Evolutionary conservation across 2,329 filamentous ascomycete genomes (phyloP), one percentile per base, ranked within the genome.

Genomic region (Hymenoscyphus occultus): DNA sequence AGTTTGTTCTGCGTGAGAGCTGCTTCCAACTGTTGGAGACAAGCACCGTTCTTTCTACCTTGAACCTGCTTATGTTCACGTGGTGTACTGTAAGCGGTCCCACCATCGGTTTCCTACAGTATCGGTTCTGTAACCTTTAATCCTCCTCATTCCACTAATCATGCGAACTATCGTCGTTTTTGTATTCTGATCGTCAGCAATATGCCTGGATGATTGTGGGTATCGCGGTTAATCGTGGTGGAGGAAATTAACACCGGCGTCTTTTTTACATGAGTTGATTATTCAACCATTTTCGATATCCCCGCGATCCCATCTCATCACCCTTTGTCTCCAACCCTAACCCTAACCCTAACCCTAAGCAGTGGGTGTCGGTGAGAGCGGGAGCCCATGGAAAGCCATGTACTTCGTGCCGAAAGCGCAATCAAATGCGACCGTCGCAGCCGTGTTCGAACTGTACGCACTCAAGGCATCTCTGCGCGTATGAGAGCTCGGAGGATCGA

Each of bases 381-480:
- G 58, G 31, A 67, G 65, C 19, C 70, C 70, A 22, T 71, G 70
- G 28, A 28, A 28, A n/a, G n/a, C n/a, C n/a, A n/a, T n/a, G 1
- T 59, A 59, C 64, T 13, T 57, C 19, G 3, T 71, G 70, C 63
- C 67, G 70, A 40, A 68, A 65, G 61, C 57, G 89, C 68, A 92
- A 85, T 92, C 42, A 87, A 86, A 67, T 92, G 90, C 76, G 87
- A 91, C 76, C 89, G 88, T 85, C 83, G 71, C 88, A 88, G 75
- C 89, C 89, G 13, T 92, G 90, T 74, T 81, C 84, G 71, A 89
- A 89, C 76, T 91, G 89, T 72, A 28, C 86, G 73, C 88, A 85
- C 75, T 82, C 84, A 57, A 78, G 82, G 39, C 83, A 84, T 56
- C 84, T 89, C 66, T 92, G 87, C 71, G 81, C 81, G 39, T 84